Percentiles rank a stretch among this genome's conserved stretches.
Conservation (phyloP, 441 rosid species). For the Eruca vesicaria region DNA sequence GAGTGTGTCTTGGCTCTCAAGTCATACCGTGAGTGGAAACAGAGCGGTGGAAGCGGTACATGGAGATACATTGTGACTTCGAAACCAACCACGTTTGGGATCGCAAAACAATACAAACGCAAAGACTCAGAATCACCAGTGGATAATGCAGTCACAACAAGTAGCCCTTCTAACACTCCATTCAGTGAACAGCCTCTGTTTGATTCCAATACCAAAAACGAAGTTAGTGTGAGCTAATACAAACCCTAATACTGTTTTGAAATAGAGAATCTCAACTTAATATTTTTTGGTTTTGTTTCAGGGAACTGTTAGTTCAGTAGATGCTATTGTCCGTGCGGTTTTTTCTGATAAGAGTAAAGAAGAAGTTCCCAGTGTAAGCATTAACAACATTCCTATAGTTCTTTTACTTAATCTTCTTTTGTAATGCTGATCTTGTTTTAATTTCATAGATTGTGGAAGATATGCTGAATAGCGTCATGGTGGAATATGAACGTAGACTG, state of each 20-base stretch:
- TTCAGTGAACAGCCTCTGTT: conserved; percentile 28
- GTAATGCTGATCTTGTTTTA: conserved; percentile 15
- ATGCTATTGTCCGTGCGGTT: conserved; percentile 55
- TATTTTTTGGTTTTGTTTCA: conserved; percentile 28
- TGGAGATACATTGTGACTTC: conserved; percentile 49
- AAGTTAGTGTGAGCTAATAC: conserved; percentile 48
- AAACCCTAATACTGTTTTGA: not conserved
- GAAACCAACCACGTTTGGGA: conserved; percentile 45
- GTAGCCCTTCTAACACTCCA: conserved; percentile 39
- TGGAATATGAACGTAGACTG: conserved; percentile 55
- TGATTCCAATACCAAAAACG: conserved; percentile 36
- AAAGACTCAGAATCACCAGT: conserved; percentile 48
- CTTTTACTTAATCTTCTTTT: not conserved
- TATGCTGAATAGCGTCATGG: conserved; percentile 56
- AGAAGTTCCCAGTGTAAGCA: conserved; percentile 75
- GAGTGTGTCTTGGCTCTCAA: conserved; percentile 70
- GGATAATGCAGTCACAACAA: conserved; percentile 43
- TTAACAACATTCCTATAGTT: not conserved
- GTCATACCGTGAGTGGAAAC: conserved; percentile 67
- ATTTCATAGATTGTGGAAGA: conserved; percentile 70
- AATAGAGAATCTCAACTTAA: conserved; percentile 6
- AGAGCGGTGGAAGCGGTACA: conserved; percentile 53
- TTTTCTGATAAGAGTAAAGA: conserved; percentile 70
- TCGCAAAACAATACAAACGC: conserved; percentile 45
- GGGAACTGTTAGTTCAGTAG: conserved; percentile 51